Evolutionary conservation across 176 grass and related monocot genomes (phyloP).

Genomic region (Musa beccarii): DNA sequence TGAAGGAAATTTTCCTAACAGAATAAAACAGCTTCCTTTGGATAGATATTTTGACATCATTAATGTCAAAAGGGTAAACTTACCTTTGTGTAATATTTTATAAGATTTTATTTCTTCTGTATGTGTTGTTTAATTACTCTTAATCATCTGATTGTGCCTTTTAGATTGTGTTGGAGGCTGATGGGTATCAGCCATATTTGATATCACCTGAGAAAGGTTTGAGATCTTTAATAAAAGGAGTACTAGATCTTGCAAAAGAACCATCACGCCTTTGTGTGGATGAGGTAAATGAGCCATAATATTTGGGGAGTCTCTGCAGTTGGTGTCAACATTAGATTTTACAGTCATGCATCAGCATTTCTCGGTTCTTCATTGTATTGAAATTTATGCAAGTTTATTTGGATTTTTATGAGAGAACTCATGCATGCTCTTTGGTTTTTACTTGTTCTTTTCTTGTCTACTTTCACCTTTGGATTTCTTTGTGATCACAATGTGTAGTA

Average conservation of each 20-base stretch:
- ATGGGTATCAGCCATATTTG: conserved; percentile 78
- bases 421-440: not conserved
- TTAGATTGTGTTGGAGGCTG: conserved; percentile 75
- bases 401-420: not conserved
- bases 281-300: conserved; percentile 37
- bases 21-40: conserved; percentile 66
- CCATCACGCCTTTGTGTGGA: conserved; percentile 75
- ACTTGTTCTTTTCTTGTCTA: no score
- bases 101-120: not conserved
- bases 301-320: not conserved
- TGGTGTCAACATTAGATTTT: not conserved
- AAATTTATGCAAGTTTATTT: not conserved
- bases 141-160: conserved; percentile 10
- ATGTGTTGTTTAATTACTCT: not conserved
- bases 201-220: conserved; percentile 82
- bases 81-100: not conserved
- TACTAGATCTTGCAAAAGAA: conserved; percentile 76
- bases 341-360: not conserved
- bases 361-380: not conserved
- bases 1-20: conserved; percentile 72
- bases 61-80: conserved; percentile 81
- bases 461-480: no score
- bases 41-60: conserved; percentile 88
- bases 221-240: conserved; percentile 61
- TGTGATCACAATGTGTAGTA: no score